These are phyloP conservation scores for Cladophialophora chaetospira DNA, from an alignment of 2,329 filamentous ascomycete genomes.

Conservation along the genomic window DNA sequence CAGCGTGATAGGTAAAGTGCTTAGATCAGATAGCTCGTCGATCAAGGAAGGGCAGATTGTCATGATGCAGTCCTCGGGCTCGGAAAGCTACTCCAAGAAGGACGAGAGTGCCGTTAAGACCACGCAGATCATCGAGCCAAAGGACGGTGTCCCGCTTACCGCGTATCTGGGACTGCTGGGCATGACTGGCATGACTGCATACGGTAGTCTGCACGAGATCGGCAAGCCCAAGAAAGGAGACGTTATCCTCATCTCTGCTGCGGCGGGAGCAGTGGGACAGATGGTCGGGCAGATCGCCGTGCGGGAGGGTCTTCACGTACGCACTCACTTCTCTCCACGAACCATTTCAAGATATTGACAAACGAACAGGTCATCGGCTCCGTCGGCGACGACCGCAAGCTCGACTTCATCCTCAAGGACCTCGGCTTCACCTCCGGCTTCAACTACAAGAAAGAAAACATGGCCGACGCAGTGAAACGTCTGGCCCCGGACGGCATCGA, in stretches of 20 bases:
- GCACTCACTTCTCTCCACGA: not conserved
- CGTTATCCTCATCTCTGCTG: constrained; percentile 73
- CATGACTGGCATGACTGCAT: constrained; percentile 71
- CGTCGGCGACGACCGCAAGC: constrained; percentile 71
- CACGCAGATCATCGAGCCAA: constrained; percentile 51
- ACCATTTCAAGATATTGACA: not conserved
- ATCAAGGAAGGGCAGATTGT: constrained; percentile 64
- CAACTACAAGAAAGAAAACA: constrained; percentile 75
- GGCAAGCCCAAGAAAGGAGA: constrained; percentile 68
- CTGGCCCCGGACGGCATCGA: constrained; percentile 72
- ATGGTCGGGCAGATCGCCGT: constrained; percentile 73
- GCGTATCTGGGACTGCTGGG: constrained; percentile 67
- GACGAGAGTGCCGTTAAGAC: constrained; percentile 42
- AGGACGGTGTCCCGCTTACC: constrained; percentile 60
- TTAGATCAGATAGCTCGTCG: constrained; percentile 63
- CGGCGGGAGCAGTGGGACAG: constrained; percentile 73
- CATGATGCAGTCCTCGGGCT: constrained; percentile 34
- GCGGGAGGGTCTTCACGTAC: constrained; percentile 62
- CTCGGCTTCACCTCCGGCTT: constrained; percentile 68
- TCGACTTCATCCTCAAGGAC: constrained; percentile 66
- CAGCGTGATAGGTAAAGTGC: constrained; percentile 61
- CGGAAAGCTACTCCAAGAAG: constrained; percentile 67
- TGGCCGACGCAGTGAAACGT: constrained; percentile 62
- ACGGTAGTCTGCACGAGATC: constrained; percentile 67
- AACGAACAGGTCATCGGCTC: constrained; percentile 64